These are phyloP conservation scores for Dactylellina leptospora DNA, from an alignment of 2,329 filamentous ascomycete species.

Conservation along the genomic window DNA sequence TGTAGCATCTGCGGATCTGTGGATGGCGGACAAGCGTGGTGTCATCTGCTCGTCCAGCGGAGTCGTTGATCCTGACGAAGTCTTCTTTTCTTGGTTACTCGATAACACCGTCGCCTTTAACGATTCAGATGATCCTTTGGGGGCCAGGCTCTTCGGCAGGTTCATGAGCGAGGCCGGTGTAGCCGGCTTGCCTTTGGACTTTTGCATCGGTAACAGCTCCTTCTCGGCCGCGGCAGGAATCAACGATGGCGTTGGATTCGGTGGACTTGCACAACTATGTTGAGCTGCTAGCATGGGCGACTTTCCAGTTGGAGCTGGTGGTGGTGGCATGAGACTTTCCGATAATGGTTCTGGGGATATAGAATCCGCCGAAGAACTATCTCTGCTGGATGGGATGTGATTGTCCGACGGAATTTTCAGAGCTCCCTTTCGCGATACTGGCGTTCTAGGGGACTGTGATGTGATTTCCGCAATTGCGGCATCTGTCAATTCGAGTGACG, in stretches of 20 bases:
- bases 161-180: conserved; percentile 91
- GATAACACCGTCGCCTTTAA: conserved; percentile 25
- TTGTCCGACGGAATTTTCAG: conserved; percentile 43
- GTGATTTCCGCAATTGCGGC: conserved; percentile 61
- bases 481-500: conserved; percentile 63
- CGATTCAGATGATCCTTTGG: conserved; percentile 38
- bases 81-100: conserved; percentile 22
- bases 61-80: conserved; percentile 27
- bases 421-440: conserved; percentile 13
- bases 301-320: conserved; percentile 52
- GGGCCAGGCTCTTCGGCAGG: conserved; percentile 63
- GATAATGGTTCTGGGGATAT: conserved; percentile 58
- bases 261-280: conserved; percentile 73
- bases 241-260: conserved; percentile 61
- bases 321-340: conserved; percentile 57
- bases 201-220: conserved; percentile 56
- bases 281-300: conserved; percentile 60
- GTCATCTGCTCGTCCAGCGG: conserved; percentile 48
- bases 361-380: conserved; percentile 57
- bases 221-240: conserved; percentile 59
- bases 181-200: conserved; percentile 68
- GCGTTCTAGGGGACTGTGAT: conserved; percentile 60
- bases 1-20: conserved; percentile 39
- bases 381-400: conserved; percentile 47
- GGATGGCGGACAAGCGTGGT: conserved; percentile 44